Conservation (phyloP, 1,284 basidiomycete genomes). For the Fomitopsis schrenkii region DNA sequence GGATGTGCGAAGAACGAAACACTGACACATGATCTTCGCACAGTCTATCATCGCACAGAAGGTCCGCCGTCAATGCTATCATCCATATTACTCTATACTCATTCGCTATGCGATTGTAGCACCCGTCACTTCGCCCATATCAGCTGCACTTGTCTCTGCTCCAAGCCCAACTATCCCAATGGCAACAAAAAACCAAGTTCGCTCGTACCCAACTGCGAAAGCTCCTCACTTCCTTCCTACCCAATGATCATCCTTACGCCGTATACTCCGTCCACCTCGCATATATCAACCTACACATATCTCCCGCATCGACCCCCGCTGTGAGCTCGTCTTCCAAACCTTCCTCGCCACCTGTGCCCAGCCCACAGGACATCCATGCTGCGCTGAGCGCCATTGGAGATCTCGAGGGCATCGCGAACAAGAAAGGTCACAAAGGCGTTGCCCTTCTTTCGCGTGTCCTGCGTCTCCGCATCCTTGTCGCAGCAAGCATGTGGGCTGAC, state of each 20-base stretch:
- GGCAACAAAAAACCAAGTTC: conserved; percentile 53
- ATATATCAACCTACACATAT: conserved; percentile 41
- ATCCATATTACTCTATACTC: background rate
- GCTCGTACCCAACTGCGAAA: conserved; percentile 52
- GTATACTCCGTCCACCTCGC: conserved; percentile 53
- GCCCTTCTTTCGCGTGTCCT: conserved; percentile 44
- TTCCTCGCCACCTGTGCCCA: conserved; percentile 10
- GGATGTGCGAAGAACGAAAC: no score
- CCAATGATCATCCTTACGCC: conserved; percentile 45
- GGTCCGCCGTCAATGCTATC: conserved; percentile 28
- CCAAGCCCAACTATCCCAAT: conserved; percentile 51
- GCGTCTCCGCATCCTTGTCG: conserved; percentile 48
- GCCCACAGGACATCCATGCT: conserved; percentile 32
- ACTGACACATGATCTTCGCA: background rate
- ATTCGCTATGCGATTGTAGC: conserved; percentile 29
- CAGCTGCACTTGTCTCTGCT: conserved; percentile 54
- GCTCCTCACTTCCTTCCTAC: conserved; percentile 43
- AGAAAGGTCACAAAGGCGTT: conserved; percentile 40
- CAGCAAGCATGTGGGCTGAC: conserved; percentile 47
- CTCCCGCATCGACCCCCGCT: conserved; percentile 15
- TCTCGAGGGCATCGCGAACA: conserved; percentile 35
- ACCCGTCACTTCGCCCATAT: conserved; percentile 57
- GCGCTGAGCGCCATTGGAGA: conserved; percentile 40
- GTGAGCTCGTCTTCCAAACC: conserved; percentile 3
- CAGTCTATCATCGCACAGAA: conserved; percentile 63